Evolutionary conservation across 2,329 filamentous ascomycete genomes (phyloP).

Genomic region (Pleurostoma richardsiae): DNA sequence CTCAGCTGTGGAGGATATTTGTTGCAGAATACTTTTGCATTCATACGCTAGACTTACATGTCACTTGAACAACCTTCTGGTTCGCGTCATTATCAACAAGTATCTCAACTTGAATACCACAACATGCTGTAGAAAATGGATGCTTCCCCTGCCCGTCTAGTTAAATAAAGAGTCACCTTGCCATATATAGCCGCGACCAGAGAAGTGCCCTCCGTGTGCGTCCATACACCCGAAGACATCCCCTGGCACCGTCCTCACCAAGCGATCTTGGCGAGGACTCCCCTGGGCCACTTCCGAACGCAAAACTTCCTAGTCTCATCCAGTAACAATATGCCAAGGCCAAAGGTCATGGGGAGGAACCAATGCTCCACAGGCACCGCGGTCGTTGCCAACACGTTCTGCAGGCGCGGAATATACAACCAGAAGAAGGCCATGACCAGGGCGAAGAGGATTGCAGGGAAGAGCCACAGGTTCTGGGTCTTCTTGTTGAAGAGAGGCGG

Average conservation of each 20-base stretch:
- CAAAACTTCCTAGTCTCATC: conserved; percentile 63
- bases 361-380: conserved; percentile 66
- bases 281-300: conserved; percentile 54
- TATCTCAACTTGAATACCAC: no score
- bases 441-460: conserved; percentile 66
- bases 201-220: no score
- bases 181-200: no score
- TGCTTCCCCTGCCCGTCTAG: no score
- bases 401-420: conserved; percentile 63
- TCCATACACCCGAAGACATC: no score
- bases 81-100: no score
- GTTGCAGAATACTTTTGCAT: no score
- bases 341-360: conserved; percentile 72
- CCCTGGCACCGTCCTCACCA: conserved; percentile 41
- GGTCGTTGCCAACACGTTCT: conserved; percentile 55
- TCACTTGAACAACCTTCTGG: no score
- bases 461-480: conserved; percentile 64
- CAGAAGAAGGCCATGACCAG: conserved; percentile 66
- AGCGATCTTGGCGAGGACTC: conserved; percentile 53
- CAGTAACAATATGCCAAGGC: conserved; percentile 55
- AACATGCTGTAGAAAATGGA: no score
- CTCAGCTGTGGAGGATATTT: no score
- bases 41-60: no score
- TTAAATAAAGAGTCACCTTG: no score
- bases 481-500: conserved; percentile 59